Conservation (phyloP, 345 rosid genomes). For the Cochlearia excelsa region DNA sequence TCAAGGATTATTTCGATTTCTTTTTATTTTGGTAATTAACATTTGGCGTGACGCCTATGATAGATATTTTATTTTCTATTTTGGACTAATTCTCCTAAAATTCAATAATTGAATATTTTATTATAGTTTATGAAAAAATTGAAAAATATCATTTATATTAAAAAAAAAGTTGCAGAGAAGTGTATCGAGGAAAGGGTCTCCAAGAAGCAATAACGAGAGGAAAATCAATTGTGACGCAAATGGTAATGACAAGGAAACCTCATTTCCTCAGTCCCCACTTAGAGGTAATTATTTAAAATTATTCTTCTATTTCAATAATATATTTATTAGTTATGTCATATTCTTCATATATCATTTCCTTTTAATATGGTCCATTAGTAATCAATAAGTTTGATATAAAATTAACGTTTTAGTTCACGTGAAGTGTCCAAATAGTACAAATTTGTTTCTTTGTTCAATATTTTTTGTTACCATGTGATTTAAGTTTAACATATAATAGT, state of each 20-base stretch:
- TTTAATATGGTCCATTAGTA: no score
- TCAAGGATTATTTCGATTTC: slow-evolving; percentile 5
- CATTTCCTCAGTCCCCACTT: slow-evolving; percentile 50
- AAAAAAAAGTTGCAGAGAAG: slow-evolving; percentile 59
- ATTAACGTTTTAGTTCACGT: slow-evolving; percentile 14
- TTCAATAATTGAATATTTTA: slow-evolving; percentile 9
- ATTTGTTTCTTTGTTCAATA: slow-evolving; percentile 30
- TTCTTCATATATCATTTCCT: no score
- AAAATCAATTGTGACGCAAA: slow-evolving; percentile 41
- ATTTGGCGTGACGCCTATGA: slow-evolving; percentile 22
- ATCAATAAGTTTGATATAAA: no score
- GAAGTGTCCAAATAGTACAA: slow-evolving; percentile 22
- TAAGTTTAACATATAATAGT: not conserved
- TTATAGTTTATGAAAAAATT: no score
- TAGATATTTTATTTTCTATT: slow-evolving; percentile 19
- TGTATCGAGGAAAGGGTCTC: slow-evolving; percentile 70
- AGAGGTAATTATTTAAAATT: slow-evolving; percentile 50
- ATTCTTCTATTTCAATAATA: not conserved
- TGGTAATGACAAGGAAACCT: slow-evolving; percentile 44
- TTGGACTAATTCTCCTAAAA: no score
- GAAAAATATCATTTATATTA: no score
- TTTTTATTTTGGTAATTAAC: slow-evolving; percentile 16
- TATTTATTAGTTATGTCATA: no score
- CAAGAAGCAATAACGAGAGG: slow-evolving; percentile 47
- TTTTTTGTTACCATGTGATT: slow-evolving; percentile 25